Base-by-base conservation (phyloP, 805 yeast species). In the Teunomyces gatunensis region DNA sequence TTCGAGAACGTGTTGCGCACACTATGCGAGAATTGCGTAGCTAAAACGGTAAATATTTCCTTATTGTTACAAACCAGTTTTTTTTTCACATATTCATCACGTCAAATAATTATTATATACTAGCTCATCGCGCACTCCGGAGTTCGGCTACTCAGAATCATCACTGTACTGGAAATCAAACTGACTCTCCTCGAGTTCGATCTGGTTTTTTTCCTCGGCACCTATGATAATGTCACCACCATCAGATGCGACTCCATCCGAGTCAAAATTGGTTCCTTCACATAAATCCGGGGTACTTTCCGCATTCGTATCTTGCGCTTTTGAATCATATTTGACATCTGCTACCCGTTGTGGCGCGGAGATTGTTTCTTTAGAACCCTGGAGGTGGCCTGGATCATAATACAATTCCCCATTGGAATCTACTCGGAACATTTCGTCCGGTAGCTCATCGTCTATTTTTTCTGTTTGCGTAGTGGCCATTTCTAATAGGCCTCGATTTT, bases 371-470 rank as follows among this genome's bases (percentile, higher is more conserved):
- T 12, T 18, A 6, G 11, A 5, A 17, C 39, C 17, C 39, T 9
- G 39, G 27, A 5, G 7, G 18, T 23, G 25, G 11, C 7, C 41
- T 9, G 65, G 63, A 20, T 51, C 54, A 42, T 56, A 63, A 2
- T 62, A 47, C 17, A 62, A 47, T n/a, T 61, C 58, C 1, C 65
- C 65, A 13, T 50, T 34, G 3, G 49, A 54, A 36, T 56, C 52
- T 9, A 36, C 39, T 6, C 47, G 39, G 41, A 60, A 62, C 18
- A 47, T 37, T 7, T 49, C 47, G 37, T 59, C 63, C 3, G 65
- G 67, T 5, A 61, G 15, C 5, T 55, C 57, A 18, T 45, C 54
- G 11, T 34, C 41, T 12, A 15, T 11, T 9, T 35, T 40, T 10
- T 23, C 29, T 25, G 4, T 7, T 25, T 25, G 4, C 11, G 27